These are phyloP conservation scores for Russula brevipes DNA, from an alignment of 768 basidiomycete species.

Conservation along the genomic window DNA sequence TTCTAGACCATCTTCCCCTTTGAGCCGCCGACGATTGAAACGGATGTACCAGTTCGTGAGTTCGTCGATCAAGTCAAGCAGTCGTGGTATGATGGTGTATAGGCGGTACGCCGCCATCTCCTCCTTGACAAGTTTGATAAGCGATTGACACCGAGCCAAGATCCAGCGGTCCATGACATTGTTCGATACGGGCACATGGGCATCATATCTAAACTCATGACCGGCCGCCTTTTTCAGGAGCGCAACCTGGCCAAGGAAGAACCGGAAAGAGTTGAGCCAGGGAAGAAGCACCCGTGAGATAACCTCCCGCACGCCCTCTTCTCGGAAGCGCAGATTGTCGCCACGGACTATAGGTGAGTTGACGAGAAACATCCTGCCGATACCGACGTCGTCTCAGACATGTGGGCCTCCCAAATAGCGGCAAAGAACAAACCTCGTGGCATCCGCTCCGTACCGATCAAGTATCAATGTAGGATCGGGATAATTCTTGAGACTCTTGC, in stretches of 20 bases:
- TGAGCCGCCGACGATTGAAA: slow-evolving; percentile 92
- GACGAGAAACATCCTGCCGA: slow-evolving; percentile 86
- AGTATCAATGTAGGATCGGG: slow-evolving; percentile 93
- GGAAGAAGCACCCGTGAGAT: slow-evolving; percentile 94
- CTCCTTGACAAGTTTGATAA: slow-evolving; percentile 83
- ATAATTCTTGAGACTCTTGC: slow-evolving; percentile 94
- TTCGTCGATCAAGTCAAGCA: slow-evolving; percentile 89
- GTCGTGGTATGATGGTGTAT: slow-evolving; percentile 94
- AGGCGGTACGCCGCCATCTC: slow-evolving; percentile 98
- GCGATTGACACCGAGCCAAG: slow-evolving; percentile 93
- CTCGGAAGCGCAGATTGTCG: slow-evolving; percentile 96
- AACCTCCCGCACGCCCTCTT: slow-evolving; percentile 96
- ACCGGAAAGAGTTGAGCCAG: slow-evolving; percentile 98
- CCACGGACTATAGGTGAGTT: slow-evolving; percentile 98
- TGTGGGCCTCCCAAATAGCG: background rate
- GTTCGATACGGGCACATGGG: slow-evolving; percentile 72
- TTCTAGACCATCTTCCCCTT: slow-evolving; percentile 88
- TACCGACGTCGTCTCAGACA: background rate
- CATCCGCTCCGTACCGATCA: slow-evolving; percentile 90
- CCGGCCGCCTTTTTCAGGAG: slow-evolving; percentile 78
- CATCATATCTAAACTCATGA: slow-evolving; percentile 77
- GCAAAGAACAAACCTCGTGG: slow-evolving; percentile 57
- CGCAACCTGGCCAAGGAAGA: slow-evolving; percentile 94
- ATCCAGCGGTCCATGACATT: slow-evolving; percentile 99
- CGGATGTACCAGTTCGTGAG: slow-evolving; percentile 99